Base-by-base conservation (phyloP, 768 basidiomycete species). In the Phylloporus scabripes region DNA sequence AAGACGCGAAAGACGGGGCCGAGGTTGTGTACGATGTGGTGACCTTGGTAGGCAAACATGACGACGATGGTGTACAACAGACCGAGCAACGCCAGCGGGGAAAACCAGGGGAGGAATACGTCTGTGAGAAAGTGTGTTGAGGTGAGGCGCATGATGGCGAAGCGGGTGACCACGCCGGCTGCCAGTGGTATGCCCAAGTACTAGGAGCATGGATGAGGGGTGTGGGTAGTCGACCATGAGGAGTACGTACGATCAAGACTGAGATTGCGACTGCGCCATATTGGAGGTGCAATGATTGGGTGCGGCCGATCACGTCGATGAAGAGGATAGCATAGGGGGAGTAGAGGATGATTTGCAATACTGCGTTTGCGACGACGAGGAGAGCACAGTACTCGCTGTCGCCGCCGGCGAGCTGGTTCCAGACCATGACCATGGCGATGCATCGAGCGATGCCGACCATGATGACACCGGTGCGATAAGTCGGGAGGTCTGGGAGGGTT, bases 121-220 rank as follows among this genome's bases (percentile, higher is more conserved):
- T 68, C 71, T 23, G 78, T 61, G 52, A 88, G 74, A 60, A 78
- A 79, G 3, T 59, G 50, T 28, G 73, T 77, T 36, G 74, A 70
- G 2, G 73, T 66, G 2, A 77, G 28, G 14, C 56, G 58, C 59
- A 81, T 76, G 17, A 84, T 68, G 21, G 65, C 42, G 54, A 77
- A 79, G 4, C 90, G 78, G 0, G 89, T 92, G n/a, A 81, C 32
- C 12, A 89, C 56, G 3, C 88, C 91, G 1, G 82, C 82, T 0
- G 66, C 74, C 2, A 92, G 74, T 1, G 89, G 91, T 29, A 92
- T 92, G 5, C 89, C 91, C 41, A 92, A 79, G 64, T 89, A 91
- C 85, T 87, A 17, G 17, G 20, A 29, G 5, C 2, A 9, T 9
- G 8, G 26, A 2, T 29, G 20, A 24, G 24, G 21, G 32, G 21